Evolutionary conservation across 371 early-diverging fungal genomes (phyloP).

Genomic region (Nematocida ironsii): DNA sequence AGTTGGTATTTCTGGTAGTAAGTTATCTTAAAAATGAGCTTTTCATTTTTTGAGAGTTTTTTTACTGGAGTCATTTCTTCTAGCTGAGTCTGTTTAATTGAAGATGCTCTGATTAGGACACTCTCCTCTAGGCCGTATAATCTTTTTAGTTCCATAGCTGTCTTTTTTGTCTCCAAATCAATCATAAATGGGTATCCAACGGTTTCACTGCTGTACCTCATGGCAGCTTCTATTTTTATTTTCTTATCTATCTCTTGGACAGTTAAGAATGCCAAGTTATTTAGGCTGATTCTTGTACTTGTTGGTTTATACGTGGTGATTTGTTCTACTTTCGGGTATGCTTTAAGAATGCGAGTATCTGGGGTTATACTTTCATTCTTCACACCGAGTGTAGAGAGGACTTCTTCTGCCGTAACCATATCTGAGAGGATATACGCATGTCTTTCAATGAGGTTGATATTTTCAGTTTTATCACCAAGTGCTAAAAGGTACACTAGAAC

Average conservation of each 20-base stretch:
- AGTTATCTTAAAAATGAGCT: slow-evolving; percentile 33
- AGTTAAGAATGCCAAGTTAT: slow-evolving; percentile 15
- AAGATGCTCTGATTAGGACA: slow-evolving; percentile 3
- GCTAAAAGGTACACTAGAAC: slow-evolving; percentile 7
- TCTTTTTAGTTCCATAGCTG: slow-evolving; percentile 37
- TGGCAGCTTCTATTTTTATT: slow-evolving; percentile 21
- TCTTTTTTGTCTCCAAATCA: slow-evolving; percentile 31
- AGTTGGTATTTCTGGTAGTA: slow-evolving; percentile 11
- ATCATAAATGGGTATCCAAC: slow-evolving; percentile 52
- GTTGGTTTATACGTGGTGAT: not conserved
- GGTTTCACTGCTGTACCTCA: slow-evolving; percentile 30
- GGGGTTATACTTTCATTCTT: not conserved
- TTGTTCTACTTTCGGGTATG: slow-evolving; percentile 4
- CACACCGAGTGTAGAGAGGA: not conserved
- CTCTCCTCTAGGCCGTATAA: slow-evolving; percentile 44
- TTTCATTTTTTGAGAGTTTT: slow-evolving; percentile 22
- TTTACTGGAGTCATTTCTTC: slow-evolving; percentile 19
- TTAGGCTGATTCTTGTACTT: slow-evolving; percentile 8
- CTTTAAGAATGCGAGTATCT: slow-evolving; percentile 16
- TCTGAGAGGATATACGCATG: slow-evolving; percentile 19
- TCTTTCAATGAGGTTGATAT: slow-evolving; percentile 20
- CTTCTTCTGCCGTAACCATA: slow-evolving; percentile 4
- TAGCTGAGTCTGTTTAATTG: slow-evolving; percentile 27
- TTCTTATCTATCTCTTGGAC: slow-evolving; percentile 42
- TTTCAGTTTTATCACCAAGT: slow-evolving; percentile 36